A percentile compares a stretch with the other conserved stretches of the same genome.
Evolutionary conservation across 768 basidiomycete species (phyloP).

Genomic region (Cyclocybe cylindracea): DNA sequence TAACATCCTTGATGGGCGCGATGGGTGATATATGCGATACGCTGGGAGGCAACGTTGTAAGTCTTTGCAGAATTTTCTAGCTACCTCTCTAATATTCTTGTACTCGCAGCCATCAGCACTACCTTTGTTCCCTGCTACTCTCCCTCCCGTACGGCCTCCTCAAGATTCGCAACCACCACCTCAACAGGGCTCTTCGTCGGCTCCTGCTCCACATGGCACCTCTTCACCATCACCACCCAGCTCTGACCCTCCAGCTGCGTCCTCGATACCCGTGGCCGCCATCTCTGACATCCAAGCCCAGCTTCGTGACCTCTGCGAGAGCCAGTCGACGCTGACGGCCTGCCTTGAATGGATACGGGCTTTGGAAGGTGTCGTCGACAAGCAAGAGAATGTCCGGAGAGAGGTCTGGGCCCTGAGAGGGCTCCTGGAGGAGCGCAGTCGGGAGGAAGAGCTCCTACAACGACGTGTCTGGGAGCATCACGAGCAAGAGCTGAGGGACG

Average conservation of each 20-base stretch:
- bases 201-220: constrained; percentile 25
- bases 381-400: constrained; percentile 81
- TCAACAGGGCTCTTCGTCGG: constrained; percentile 20
- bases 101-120: constrained; percentile 1
- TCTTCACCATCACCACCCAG: constrained; percentile 13
- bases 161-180: constrained; percentile 17
- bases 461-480: constrained; percentile 30
- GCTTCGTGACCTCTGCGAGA: constrained; percentile 58
- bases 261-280: constrained; percentile 26
- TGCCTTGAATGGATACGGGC: constrained; percentile 84
- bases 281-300: constrained; percentile 75
- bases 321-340: constrained; percentile 71
- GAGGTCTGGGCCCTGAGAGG: constrained; percentile 77
- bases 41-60: constrained; percentile 77
- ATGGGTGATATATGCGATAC: constrained; percentile 62
- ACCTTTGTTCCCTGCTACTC: constrained; percentile 50
- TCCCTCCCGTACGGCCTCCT: constrained; percentile 54
- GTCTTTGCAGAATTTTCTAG: constrained; percentile 25
- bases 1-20: constrained; percentile 71
- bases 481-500: constrained; percentile 18
- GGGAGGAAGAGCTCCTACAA: constrained; percentile 5
- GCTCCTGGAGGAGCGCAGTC: constrained; percentile 41
- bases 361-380: constrained; percentile 77
- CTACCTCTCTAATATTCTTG: constrained; percentile 1
- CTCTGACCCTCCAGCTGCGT: constrained; percentile 13